A percentile compares a stretch with the other conserved stretches of the same genome.
These are phyloP conservation scores for Lasiodiplodia citricola DNA, from an alignment of 2,329 filamentous ascomycete species.

Conservation along the genomic window DNA sequence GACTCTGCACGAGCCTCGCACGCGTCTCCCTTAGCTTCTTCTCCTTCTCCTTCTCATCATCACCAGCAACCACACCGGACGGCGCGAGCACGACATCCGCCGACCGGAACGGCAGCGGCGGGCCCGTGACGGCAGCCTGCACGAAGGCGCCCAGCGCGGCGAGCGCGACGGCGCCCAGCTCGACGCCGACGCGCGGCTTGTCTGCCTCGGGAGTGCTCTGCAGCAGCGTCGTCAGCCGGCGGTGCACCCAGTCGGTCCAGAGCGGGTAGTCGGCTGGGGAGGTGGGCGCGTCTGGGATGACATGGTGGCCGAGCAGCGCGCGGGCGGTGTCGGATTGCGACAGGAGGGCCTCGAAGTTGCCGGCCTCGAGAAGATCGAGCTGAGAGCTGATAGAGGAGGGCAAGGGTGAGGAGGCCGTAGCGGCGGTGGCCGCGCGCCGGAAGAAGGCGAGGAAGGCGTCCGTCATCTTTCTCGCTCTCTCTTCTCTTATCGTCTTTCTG, in stretches of 20 bases:
- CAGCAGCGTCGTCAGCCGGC: slow-evolving; percentile 7
- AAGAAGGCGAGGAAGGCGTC: slow-evolving; percentile 51
- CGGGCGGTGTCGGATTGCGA: slow-evolving; percentile 44
- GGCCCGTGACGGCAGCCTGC: slow-evolving; percentile 87
- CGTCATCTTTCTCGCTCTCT: slow-evolving; percentile 38
- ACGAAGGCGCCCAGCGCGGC: slow-evolving; percentile 79
- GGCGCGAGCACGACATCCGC: slow-evolving; percentile 41
- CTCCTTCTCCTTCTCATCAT: slow-evolving; percentile 47
- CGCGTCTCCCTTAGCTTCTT: slow-evolving; percentile 51
- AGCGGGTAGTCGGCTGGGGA: slow-evolving; percentile 40
- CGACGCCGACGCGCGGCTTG: slow-evolving; percentile 41
- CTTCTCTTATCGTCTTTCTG: background rate
- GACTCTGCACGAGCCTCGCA: slow-evolving; percentile 67
- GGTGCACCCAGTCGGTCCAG: slow-evolving; percentile 50
- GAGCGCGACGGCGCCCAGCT: slow-evolving; percentile 63
- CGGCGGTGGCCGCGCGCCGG: slow-evolving; percentile 47
- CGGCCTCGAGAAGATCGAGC: slow-evolving; percentile 48
- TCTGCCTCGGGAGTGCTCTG: background rate
- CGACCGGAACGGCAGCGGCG: slow-evolving; percentile 68
- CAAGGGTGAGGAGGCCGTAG: slow-evolving; percentile 45
- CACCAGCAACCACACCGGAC: slow-evolving; percentile 50
- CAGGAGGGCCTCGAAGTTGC: slow-evolving; percentile 49
- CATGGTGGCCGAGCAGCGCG: slow-evolving; percentile 47
- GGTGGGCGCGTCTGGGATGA: slow-evolving; percentile 37
- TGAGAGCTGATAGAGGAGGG: slow-evolving; percentile 40